Conservation (phyloP, 306 rosid genomes). For the Cyclanthera cordifolia region DNA sequence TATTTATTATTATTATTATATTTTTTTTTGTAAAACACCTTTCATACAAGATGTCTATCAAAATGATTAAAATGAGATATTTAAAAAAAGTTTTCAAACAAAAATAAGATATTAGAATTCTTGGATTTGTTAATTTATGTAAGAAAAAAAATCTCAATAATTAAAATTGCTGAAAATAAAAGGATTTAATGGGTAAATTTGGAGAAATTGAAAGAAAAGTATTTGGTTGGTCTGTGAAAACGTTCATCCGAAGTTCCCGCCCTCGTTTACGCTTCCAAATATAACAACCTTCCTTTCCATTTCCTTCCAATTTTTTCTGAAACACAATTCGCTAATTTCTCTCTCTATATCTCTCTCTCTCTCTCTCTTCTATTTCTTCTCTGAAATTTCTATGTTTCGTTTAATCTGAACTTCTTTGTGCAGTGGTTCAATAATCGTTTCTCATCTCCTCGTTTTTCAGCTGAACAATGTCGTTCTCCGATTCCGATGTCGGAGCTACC, state of each 20-base stretch:
- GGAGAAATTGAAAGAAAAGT: not conserved
- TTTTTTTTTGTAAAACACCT: too few relatives aligned
- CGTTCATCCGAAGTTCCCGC: slow-evolving; percentile 35
- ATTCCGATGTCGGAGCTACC: slow-evolving; percentile 50
- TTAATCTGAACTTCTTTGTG: slow-evolving; percentile 9
- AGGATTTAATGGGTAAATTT: not conserved
- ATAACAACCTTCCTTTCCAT: slow-evolving; percentile 33
- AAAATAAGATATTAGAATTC: too few relatives aligned
- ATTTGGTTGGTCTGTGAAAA: slow-evolving; percentile 20
- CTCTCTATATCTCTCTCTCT: slow-evolving; percentile 15
- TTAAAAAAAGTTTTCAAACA: too few relatives aligned
- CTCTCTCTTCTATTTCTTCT: slow-evolving; percentile 14
- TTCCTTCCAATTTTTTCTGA: slow-evolving; percentile 6
- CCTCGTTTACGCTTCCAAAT: slow-evolving; percentile 24
- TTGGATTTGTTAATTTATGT: too few relatives aligned
- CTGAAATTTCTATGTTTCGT: not conserved
- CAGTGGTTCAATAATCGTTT: slow-evolving; percentile 1
- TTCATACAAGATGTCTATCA: too few relatives aligned
- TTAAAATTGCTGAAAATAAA: not conserved
- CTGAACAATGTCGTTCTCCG: slow-evolving; percentile 65
- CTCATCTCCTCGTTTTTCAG: slow-evolving; percentile 9
- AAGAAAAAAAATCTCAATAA: too few relatives aligned
- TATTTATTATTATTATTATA: too few relatives aligned
- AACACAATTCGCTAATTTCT: slow-evolving; percentile 12
- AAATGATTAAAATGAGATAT: too few relatives aligned